These are phyloP conservation scores for Trichosporon asahii DNA, from an alignment of 1,284 basidiomycete genomes.

Conservation along the genomic window DNA sequence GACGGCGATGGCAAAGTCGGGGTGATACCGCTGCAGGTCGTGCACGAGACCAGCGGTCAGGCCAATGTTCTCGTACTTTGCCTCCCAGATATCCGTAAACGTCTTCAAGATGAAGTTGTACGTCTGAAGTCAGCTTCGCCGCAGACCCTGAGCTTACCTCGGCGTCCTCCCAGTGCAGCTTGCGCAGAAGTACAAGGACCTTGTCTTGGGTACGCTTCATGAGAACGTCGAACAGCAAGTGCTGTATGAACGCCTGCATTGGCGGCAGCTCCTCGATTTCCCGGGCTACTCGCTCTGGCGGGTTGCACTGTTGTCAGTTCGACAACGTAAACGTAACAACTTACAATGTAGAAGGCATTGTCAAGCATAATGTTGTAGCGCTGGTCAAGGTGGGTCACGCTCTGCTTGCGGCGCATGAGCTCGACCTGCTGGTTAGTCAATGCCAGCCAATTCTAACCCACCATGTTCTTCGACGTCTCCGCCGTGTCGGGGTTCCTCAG, in stretches of 20 bases:
- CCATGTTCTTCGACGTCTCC: slow-evolving; percentile 62
- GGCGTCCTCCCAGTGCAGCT: slow-evolving; percentile 89
- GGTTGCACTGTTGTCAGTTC: slow-evolving; percentile 70
- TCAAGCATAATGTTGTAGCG: slow-evolving; percentile 85
- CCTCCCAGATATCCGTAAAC: slow-evolving; percentile 95
- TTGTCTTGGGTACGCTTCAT: slow-evolving; percentile 88
- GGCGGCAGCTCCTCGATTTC: slow-evolving; percentile 77
- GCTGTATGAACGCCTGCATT: slow-evolving; percentile 88
- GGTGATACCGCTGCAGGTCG: slow-evolving; percentile 87
- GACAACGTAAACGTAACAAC: slow-evolving; percentile 19
- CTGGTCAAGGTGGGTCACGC: slow-evolving; percentile 84
- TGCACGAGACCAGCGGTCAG: slow-evolving; percentile 91
- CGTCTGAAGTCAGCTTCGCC: slow-evolving; percentile 41
- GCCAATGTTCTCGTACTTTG: slow-evolving; percentile 85
- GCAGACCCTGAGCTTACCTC: slow-evolving; percentile 45
- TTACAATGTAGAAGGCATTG: slow-evolving; percentile 95
- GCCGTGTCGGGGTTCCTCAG: slow-evolving; percentile 82
- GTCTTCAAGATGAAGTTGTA: slow-evolving; percentile 61
- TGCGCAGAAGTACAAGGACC: slow-evolving; percentile 83
- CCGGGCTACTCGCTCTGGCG: slow-evolving; percentile 83
- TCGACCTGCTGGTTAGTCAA: slow-evolving; percentile 64
- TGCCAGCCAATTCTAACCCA: slow-evolving; percentile 8
- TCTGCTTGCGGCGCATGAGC: slow-evolving; percentile 90
- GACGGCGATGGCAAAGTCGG: slow-evolving; percentile 79
- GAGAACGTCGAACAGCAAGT: slow-evolving; percentile 87